phyloP scores from a whole-genome alignment of 148 eudicot genomes.

The Rheum nobile region DNA sequence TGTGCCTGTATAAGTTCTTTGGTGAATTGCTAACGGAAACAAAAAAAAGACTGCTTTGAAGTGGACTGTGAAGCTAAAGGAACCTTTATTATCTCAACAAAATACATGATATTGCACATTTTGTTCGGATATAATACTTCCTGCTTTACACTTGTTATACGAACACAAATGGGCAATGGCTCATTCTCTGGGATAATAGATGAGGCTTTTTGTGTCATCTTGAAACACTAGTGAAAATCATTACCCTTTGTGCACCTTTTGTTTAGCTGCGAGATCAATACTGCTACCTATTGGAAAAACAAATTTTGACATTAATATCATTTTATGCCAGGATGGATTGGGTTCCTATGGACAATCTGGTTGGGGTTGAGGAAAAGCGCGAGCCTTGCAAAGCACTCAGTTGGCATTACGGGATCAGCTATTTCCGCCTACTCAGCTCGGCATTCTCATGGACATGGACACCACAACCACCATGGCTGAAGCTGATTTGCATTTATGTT shows the following conservation, averaged over 20 bases:
- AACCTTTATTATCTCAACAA: background rate
- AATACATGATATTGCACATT: background rate
- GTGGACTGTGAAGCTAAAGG: background rate
- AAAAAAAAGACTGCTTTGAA: background rate
- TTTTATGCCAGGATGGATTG: conserved; percentile 58
- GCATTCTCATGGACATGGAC: conserved; percentile 18
- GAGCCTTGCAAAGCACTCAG: conserved; percentile 41
- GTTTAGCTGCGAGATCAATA: background rate
- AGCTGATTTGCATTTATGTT: background rate
- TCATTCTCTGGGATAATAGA: background rate
- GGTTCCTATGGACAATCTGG: conserved; percentile 68
- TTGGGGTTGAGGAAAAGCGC: conserved; percentile 38
- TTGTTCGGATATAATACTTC: background rate
- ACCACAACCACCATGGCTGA: conserved; percentile 12
- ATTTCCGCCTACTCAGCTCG: conserved; percentile 41
- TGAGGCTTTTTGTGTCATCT: background rate
- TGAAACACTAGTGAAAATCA: background rate
- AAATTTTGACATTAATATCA: background rate
- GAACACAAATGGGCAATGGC: too few species aligned
- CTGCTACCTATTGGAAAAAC: background rate
- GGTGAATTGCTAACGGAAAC: too few species aligned
- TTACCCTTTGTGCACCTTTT: background rate
- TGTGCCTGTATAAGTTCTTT: too few species aligned
- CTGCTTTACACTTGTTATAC: too few species aligned
- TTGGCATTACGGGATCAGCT: conserved; percentile 46